phyloP scores from a whole-genome alignment of 257 asterid species.

The Handroanthus guayacan region DNA sequence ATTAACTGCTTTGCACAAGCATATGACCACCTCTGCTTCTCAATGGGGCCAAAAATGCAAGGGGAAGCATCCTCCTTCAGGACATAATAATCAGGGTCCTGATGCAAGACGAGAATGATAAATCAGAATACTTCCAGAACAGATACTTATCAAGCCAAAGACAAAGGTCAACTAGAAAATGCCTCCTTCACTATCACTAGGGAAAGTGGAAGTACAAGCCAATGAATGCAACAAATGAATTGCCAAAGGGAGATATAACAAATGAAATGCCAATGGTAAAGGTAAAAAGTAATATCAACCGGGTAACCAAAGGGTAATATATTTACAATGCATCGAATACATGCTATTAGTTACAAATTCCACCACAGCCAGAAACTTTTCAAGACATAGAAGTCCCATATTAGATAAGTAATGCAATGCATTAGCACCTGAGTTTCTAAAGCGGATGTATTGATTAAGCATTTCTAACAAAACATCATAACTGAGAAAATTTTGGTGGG shows the following conservation, averaged over 20 bases:
- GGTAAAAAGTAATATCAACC: too few relatives aligned
- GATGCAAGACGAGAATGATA: conserved; percentile 37
- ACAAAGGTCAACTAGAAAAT: neutral
- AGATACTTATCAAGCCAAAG: neutral
- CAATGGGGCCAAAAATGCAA: conserved; percentile 94
- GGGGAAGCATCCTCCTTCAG: conserved; percentile 88
- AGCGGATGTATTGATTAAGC: neutral
- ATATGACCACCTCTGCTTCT: conserved; percentile 98
- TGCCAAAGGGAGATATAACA: too few relatives aligned
- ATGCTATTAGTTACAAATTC: neutral
- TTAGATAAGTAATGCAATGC: neutral
- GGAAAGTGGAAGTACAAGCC: neutral
- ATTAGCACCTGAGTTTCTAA: neutral
- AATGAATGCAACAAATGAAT: neutral
- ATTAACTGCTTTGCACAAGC: conserved; percentile 96
- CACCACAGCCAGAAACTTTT: too few relatives aligned
- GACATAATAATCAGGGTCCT: conserved; percentile 87
- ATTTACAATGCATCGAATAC: neutral
- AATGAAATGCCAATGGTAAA: too few relatives aligned
- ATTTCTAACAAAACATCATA: neutral
- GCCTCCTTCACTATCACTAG: neutral
- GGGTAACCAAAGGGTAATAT: too few relatives aligned
- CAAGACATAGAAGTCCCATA: neutral
- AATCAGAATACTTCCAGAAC: conserved; percentile 28
- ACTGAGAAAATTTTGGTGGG: neutral